Base-by-base conservation (phyloP, 2,329 filamentous ascomycete genomes). In the Dothistroma pini region DNA sequence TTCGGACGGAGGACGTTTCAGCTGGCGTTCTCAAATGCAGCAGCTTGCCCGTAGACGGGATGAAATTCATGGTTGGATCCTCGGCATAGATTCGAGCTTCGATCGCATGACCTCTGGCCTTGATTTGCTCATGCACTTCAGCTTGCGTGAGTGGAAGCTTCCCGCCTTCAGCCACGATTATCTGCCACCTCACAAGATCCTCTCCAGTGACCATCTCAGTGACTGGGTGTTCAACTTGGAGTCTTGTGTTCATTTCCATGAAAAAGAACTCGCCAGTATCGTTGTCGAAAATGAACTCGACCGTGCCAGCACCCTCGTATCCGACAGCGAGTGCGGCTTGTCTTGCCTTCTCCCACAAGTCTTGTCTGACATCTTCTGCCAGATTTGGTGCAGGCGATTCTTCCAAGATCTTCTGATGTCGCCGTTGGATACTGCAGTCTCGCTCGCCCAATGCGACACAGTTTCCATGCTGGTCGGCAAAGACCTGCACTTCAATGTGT, bases 41-140 rank as follows among this genome's bases (percentile, higher is more conserved):
- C 0, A 99, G 83, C 69, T 86, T 89, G 41, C 95, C 95, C 0
- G 95, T 97, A 74, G 97, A 93, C 0, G 95, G 95, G 65, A 97
- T 88, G 77, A 99, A 99, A 58, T 92, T 92, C 75, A 84, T 90
- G 68, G 90, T 89, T 0, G 95, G 95, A 71, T 93, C 96, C 75
- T 99, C 95, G 9, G 95, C 95, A 74, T 99, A 99, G 68, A 99
- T 96, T 60, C 95, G 85, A 16, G 93, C 93, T 79, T 99, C 95
- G 63, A 99, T 96, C 11, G 93, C 95, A 70, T 93, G 90, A 1
- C 95, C 95, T 51, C 87, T 83, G 66, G 83, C 81, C 35, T 81
- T 81, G 74, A 99, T 97, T 65, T 86, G 83, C 62, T 83, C 78
- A 67, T 89, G 84, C 29, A 90, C 83, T 61, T 89, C 79, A 53